These are phyloP conservation scores for Vigna unguiculata DNA, from an alignment of 306 rosid genomes.

Conservation along the genomic window DNA sequence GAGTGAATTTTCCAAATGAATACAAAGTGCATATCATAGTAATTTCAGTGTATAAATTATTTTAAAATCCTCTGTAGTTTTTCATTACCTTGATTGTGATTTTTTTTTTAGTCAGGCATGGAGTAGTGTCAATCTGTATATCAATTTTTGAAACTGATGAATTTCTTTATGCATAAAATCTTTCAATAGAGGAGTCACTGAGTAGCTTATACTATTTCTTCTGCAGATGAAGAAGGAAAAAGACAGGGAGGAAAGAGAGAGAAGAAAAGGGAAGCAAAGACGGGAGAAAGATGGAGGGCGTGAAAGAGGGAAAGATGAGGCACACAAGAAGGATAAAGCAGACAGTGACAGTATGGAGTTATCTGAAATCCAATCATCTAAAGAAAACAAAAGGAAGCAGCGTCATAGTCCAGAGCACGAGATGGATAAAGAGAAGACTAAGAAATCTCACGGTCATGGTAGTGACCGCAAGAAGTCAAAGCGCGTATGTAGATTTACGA, in stretches of 20 bases:
- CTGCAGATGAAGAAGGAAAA: conserved; percentile 80
- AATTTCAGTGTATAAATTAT: background rate
- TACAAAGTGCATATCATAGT: background rate
- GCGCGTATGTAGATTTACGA: conserved; percentile 59
- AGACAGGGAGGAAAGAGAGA: conserved; percentile 84
- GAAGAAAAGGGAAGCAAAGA: conserved; percentile 72
- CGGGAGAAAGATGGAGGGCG: conserved; percentile 74
- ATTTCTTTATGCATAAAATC: conserved; percentile 3
- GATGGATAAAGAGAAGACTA: conserved; percentile 67
- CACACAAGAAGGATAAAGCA: conserved; percentile 61
- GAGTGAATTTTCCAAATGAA: background rate
- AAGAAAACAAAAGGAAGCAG: conserved; percentile 67
- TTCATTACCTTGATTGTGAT: background rate
- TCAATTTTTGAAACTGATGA: background rate
- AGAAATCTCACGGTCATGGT: conserved; percentile 72
- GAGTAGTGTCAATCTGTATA: conserved; percentile 2
- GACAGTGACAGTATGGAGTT: conserved; percentile 66
- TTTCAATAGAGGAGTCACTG: conserved; percentile 3
- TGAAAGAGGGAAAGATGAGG: conserved; percentile 73
- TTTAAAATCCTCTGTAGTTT: background rate
- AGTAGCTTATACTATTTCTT: conserved; percentile 31
- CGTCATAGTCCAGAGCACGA: conserved; percentile 74
- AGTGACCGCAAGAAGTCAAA: conserved; percentile 80
- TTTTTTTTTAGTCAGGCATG: background rate
- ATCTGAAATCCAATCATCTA: conserved; percentile 58